Evolutionary conservation across 2,329 filamentous ascomycete genomes (phyloP).

Genomic region (Phyllosticta ampelicida): DNA sequence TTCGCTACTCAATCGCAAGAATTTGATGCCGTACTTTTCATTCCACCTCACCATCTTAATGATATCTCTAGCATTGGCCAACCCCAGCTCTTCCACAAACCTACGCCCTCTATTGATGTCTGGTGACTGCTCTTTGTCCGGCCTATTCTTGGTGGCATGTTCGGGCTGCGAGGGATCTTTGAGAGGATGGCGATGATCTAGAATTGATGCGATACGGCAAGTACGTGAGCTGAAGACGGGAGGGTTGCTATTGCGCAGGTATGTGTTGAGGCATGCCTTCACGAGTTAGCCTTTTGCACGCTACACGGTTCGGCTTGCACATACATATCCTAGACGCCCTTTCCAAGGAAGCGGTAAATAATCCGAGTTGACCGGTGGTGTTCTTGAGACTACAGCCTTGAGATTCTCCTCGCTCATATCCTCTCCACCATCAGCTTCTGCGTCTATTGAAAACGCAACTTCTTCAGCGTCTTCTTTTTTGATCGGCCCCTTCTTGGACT

Average conservation of each 20-base stretch:
- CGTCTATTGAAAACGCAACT: conserved; percentile 25
- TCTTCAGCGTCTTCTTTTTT: conserved; percentile 11
- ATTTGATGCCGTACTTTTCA: conserved; percentile 80
- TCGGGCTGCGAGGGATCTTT: conserved; percentile 64
- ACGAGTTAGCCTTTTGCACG: not conserved
- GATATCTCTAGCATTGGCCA: conserved; percentile 76
- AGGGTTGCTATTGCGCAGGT: conserved; percentile 68
- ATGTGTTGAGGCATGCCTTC: conserved; percentile 83
- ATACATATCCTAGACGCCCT: conserved; percentile 77
- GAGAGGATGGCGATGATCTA: conserved; percentile 79
- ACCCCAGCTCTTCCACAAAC: conserved; percentile 66
- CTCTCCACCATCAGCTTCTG: conserved; percentile 44
- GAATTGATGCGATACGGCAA: conserved; percentile 78
- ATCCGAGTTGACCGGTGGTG: conserved; percentile 71
- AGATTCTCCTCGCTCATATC: conserved; percentile 45
- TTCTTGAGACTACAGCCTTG: conserved; percentile 48
- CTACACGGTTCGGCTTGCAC: conserved; percentile 22
- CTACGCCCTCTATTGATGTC: conserved; percentile 55
- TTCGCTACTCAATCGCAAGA: conserved; percentile 84
- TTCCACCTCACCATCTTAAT: conserved; percentile 87
- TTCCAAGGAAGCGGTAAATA: conserved; percentile 84
- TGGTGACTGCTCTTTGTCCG: conserved; percentile 60
- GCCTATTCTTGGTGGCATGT: conserved; percentile 76
- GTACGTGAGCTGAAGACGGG: conserved; percentile 86
- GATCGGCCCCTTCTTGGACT: not conserved